Conservation (phyloP, 2,329 filamentous ascomycete species). For the Xenosphaeropsis pyriputrescens region DNA sequence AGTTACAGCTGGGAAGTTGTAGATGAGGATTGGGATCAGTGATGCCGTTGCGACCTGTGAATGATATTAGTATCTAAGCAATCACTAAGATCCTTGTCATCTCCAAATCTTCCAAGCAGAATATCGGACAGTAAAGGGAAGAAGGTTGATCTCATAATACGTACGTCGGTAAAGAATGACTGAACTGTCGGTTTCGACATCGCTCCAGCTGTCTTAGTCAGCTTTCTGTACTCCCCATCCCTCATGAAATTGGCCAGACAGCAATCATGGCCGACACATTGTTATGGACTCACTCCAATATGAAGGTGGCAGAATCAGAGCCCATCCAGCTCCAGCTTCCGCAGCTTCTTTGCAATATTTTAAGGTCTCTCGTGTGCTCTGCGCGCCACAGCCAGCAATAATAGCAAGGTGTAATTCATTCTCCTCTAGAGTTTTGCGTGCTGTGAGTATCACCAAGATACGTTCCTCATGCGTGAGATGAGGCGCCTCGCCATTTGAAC, state of each 20-base stretch:
- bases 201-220: too few species aligned
- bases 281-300: slow-evolving; percentile 40
- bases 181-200: too few species aligned
- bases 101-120: too few species aligned
- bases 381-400: slow-evolving; percentile 47
- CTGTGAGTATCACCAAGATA: slow-evolving; percentile 36
- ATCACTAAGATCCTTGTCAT: not conserved
- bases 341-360: slow-evolving; percentile 43
- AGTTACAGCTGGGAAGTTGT: slow-evolving; percentile 29
- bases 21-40: slow-evolving; percentile 27
- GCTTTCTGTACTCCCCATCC: slow-evolving; percentile 1
- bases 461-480: slow-evolving; percentile 43
- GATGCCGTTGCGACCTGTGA: slow-evolving; percentile 18
- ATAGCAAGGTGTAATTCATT: slow-evolving; percentile 40
- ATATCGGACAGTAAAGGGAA: too few species aligned
- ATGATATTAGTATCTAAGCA: slow-evolving; percentile 1
- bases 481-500: slow-evolving; percentile 53
- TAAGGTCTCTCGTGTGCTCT: slow-evolving; percentile 47
- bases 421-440: slow-evolving; percentile 40
- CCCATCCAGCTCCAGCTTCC: slow-evolving; percentile 44
- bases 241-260: slow-evolving; percentile 38
- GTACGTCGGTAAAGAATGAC: too few species aligned
- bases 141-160: too few species aligned
- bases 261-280: slow-evolving; percentile 20
- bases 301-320: slow-evolving; percentile 45